Percentiles rank a stretch among this genome's conserved stretches.
These are phyloP conservation scores for Hysterium pulicare DNA, from an alignment of 2,329 filamentous ascomycete species.

Conservation along the genomic window DNA sequence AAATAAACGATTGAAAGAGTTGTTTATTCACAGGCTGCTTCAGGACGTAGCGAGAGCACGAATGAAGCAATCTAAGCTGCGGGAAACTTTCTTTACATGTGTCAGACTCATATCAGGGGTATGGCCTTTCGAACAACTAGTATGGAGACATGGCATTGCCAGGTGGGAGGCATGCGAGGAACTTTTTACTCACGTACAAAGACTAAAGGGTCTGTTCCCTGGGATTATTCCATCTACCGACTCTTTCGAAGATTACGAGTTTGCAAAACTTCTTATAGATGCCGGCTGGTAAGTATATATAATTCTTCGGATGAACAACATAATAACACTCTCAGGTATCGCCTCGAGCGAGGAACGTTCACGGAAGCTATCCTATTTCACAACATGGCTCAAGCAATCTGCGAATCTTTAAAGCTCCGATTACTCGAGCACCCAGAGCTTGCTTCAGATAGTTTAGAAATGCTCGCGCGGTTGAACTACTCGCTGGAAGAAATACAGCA, in stretches of 20 bases:
- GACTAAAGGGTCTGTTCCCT: slow-evolving; percentile 6
- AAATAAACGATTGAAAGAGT: not conserved
- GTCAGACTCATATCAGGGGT: slow-evolving; percentile 8
- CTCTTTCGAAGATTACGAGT: slow-evolving; percentile 5
- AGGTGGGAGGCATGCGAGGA: slow-evolving; percentile 12
- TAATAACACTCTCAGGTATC: slow-evolving; percentile 8
- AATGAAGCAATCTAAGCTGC: slow-evolving; percentile 2
- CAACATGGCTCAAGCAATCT: slow-evolving; percentile 8
- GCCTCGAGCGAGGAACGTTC: slow-evolving; percentile 11
- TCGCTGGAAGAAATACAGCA: slow-evolving; percentile 13
- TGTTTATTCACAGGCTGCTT: slow-evolving; percentile 9
- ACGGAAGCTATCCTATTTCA: slow-evolving; percentile 7
- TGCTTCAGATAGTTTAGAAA: not conserved
- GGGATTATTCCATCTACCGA: no score
- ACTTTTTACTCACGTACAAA: slow-evolving; percentile 11
- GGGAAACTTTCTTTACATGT: slow-evolving; percentile 5
- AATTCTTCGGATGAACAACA: not conserved
- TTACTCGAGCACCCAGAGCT: not conserved
- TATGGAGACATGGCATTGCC: slow-evolving; percentile 11
- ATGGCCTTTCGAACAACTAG: slow-evolving; percentile 14
- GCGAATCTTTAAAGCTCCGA: slow-evolving; percentile 6
- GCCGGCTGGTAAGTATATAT: slow-evolving; percentile 10
- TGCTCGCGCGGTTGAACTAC: slow-evolving; percentile 3
- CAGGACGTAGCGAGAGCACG: slow-evolving; percentile 8
- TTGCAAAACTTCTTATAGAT: slow-evolving; percentile 8